Percentiles rank a stretch among this genome's conserved stretches.
These are phyloP conservation scores for Dictyostelium brefeldianum DNA, from an alignment of 78 protist genomes.

Conservation along the genomic window DNA sequence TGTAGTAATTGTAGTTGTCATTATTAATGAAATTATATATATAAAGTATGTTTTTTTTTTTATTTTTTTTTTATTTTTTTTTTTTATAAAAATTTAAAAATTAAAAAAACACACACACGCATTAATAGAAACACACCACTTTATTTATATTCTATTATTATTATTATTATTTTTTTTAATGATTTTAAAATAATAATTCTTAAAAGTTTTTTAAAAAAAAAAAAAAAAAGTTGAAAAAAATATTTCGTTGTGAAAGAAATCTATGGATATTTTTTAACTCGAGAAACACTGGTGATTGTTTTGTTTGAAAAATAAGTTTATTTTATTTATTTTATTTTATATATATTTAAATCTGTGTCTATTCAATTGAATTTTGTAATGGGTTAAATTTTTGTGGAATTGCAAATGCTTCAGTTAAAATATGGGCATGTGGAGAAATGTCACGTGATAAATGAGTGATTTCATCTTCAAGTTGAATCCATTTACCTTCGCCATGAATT, in stretches of 20 bases:
- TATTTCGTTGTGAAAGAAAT: no score
- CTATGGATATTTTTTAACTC: no score
- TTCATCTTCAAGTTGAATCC: constrained; percentile 59
- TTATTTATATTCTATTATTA: no score
- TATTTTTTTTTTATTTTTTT: background rate
- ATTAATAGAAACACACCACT: no score
- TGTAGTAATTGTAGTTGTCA: background rate
- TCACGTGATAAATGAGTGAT: constrained; percentile 46
- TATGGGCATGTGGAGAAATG: constrained; percentile 15
- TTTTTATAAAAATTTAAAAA: background rate
- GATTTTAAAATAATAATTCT: background rate
- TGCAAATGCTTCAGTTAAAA: constrained; percentile 37
- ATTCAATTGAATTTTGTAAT: constrained; percentile 20
- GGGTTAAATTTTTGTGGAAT: constrained; percentile 53
- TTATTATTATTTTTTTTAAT: no score
- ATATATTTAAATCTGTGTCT: background rate
- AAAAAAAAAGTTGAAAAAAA: no score
- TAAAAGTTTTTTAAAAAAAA: background rate
- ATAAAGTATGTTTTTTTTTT: background rate
- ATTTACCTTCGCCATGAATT: constrained; percentile 18
- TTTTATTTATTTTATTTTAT: no score
- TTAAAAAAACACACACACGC: background rate
- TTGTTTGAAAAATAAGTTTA: no score
- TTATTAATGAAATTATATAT: background rate
- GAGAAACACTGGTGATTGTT: no score